These are phyloP conservation scores for Xylaria sp. DNA, from an alignment of 2,329 filamentous ascomycete species.

Conservation along the genomic window DNA sequence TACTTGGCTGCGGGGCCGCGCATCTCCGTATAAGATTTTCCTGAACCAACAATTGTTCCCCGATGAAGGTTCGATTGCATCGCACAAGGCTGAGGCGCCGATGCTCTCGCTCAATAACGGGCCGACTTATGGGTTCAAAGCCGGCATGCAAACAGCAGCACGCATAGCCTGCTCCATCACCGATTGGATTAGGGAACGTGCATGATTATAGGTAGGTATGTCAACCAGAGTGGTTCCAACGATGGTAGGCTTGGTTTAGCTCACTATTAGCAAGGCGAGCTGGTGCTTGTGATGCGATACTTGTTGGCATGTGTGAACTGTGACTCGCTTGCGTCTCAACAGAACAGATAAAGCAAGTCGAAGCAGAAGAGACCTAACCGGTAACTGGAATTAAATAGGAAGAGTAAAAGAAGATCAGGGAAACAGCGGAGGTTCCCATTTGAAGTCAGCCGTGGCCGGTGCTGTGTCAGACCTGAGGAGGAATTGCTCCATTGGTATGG, in stretches of 20 bases:
- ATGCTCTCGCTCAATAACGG: background rate
- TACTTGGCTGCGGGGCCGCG: constrained; percentile 18
- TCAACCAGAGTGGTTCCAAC: background rate
- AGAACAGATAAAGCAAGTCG: background rate
- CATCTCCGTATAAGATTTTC: constrained; percentile 9
- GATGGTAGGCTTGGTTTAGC: background rate
- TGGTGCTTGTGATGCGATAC: constrained; percentile 2
- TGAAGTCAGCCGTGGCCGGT: background rate
- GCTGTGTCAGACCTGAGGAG: background rate
- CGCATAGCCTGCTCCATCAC: background rate
- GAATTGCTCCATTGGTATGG: background rate
- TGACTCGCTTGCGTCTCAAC: background rate
- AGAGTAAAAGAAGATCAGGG: background rate
- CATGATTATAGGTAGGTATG: background rate
- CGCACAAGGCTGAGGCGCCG: constrained; percentile 22
- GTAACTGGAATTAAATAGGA: background rate
- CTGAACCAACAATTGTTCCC: constrained; percentile 15
- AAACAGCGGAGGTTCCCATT: background rate
- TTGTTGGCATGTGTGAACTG: background rate
- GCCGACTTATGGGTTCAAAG: background rate
- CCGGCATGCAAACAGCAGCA: background rate
- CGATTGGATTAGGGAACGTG: background rate
- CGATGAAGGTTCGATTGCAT: constrained; percentile 8
- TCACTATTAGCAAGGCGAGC: background rate
- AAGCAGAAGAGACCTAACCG: background rate